A percentile compares a stretch with the other conserved stretches of the same genome.
Evolutionary conservation across 768 basidiomycete genomes (phyloP).

Genomic region (Phaeotremella skinneri): DNA sequence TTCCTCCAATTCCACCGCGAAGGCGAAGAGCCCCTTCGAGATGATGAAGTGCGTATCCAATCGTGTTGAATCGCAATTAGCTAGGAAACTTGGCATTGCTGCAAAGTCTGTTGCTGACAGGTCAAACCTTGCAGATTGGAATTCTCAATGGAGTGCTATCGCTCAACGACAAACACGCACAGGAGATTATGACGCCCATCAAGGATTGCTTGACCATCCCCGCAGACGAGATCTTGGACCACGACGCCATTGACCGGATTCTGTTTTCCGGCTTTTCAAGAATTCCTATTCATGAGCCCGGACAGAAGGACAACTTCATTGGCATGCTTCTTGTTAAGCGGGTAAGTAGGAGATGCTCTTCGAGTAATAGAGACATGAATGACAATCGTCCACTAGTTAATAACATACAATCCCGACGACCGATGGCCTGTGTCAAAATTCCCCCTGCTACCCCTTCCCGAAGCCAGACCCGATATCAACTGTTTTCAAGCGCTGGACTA

Average conservation of each 20-base stretch:
- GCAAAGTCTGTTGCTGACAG: not conserved
- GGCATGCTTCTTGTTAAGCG: conserved; percentile 82
- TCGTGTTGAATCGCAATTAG: not conserved
- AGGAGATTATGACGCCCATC: conserved; percentile 76
- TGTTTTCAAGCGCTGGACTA: conserved; percentile 92
- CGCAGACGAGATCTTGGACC: conserved; percentile 73
- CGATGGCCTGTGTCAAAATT: conserved; percentile 58
- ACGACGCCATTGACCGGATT: conserved; percentile 67
- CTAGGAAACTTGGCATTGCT: not conserved
- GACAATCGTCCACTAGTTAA: conserved; percentile 58
- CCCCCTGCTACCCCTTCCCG: conserved; percentile 77
- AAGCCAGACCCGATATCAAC: conserved; percentile 81
- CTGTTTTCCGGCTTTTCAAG: conserved; percentile 75
- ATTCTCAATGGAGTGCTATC: conserved; percentile 53
- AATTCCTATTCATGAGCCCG: conserved; percentile 79
- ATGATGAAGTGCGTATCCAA: conserved; percentile 52
- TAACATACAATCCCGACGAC: conserved; percentile 83
- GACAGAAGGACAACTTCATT: conserved; percentile 66
- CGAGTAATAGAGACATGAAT: too few species aligned
- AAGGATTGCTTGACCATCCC: conserved; percentile 68
- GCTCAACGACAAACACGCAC: conserved; percentile 57
- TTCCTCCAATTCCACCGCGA: conserved; percentile 55
- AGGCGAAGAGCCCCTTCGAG: conserved; percentile 52
- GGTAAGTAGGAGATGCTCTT: conserved; percentile 52
- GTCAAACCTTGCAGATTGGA: conserved; percentile 37